Percentiles rank a stretch among this genome's conserved stretches.
phyloP scores from a whole-genome alignment of 179 eudicot genomes.

The Spinacia oleracea region DNA sequence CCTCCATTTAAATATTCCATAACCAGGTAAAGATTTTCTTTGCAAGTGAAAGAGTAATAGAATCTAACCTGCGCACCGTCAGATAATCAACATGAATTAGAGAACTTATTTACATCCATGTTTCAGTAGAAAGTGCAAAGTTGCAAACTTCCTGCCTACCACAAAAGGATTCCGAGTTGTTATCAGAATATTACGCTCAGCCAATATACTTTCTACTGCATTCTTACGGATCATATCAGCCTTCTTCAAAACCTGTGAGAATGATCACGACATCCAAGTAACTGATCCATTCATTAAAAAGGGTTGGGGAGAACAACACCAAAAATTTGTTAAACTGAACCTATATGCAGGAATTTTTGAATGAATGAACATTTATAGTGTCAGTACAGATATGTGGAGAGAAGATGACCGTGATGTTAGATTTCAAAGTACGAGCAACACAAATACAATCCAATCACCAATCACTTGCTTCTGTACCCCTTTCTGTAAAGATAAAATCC shows the following conservation, averaged over 20 bases:
- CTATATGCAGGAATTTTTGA: background rate
- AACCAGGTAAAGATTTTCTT: conserved; percentile 95
- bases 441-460: background rate
- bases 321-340: background rate
- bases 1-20: conserved; percentile 99
- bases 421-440: background rate
- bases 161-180: conserved; percentile 97
- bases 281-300: background rate
- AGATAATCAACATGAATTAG: conserved; percentile 28
- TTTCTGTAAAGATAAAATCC: background rate
- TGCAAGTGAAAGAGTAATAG: conserved; percentile 98
- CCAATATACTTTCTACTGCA: conserved; percentile 98
- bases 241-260: conserved; percentile 80
- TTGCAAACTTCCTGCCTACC: conserved; percentile 50
- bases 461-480: background rate
- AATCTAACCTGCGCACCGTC: conserved; percentile 82
- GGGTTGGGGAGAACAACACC: background rate
- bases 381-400: background rate
- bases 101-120: conserved; percentile 23
- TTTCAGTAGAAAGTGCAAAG: background rate
- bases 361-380: background rate
- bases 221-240: conserved; percentile 99
- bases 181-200: conserved; percentile 92
- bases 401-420: background rate
- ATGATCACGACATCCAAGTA: conserved; percentile 15